Conservation (phyloP, 73 alveolate species). For the Paramecium biaurelia region DNA sequence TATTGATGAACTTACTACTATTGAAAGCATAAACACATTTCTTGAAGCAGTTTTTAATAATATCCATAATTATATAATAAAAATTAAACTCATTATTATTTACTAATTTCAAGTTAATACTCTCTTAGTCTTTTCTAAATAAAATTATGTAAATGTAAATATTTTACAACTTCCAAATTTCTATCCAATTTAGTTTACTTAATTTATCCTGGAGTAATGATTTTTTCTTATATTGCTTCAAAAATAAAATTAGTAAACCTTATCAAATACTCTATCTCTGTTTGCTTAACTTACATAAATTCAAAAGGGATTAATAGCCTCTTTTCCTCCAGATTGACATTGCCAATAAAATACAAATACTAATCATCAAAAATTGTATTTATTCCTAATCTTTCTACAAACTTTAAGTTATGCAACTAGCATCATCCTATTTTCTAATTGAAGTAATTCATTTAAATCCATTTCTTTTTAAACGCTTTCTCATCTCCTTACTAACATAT, state of each 20-base stretch:
- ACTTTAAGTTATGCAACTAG: background rate
- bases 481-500: background rate
- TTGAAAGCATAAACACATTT: background rate
- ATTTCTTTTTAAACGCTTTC: background rate
- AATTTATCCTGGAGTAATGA: background rate
- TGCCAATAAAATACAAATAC: background rate
- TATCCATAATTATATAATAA: constrained; percentile 13
- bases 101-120: background rate
- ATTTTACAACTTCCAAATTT: background rate
- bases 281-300: background rate
- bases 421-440: background rate
- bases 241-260: background rate
- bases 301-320: background rate
- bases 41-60: background rate
- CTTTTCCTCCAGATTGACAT: background rate
- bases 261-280: constrained; percentile 24
- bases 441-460: background rate
- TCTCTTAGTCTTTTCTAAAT: background rate
- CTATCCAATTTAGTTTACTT: background rate
- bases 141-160: background rate
- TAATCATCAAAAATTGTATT: background rate
- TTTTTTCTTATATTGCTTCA: background rate
- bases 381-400: background rate
- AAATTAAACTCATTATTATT: background rate
- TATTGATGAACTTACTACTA: background rate